Evolutionary conservation across 306 rosid species (phyloP), one percentile per base, ranked within the genome.

Genomic region (Erythrophleum fordii): DNA sequence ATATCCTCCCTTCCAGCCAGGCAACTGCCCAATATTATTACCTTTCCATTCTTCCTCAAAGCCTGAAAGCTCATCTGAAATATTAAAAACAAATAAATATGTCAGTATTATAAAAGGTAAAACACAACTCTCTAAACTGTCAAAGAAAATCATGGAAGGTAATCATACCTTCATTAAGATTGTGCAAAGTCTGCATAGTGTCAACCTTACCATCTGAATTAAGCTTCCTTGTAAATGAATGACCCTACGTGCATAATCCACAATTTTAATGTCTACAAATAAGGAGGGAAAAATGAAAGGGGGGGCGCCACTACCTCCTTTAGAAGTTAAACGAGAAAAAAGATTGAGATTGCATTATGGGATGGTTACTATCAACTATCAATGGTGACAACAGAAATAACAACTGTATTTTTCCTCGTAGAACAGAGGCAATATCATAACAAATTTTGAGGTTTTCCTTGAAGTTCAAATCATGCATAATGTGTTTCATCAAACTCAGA

Each of bases 31-130:
- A 64, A 70, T 76, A 69, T 73, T 82, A 51, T 90, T 93, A 74
- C 80, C 86, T 65, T 86, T 85, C 99, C 99, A 95, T 14, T 91
- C 80, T 73, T 82, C 89, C 82, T 93, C 99, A 60, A 95, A 95
- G 52, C 90, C 85, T 69, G 84, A 72, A 77, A 95, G 93, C 77
- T 93, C 98, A 53, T 88, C 99, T 92, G 88, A 41, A 49, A 28
- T 26, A 61, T 72, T 6, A 59, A 48, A 70, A 56, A 13, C n/a
- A 34, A 68, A 44, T 5, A 48, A 34, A 12, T 55, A 8, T 18
- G 52, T 73, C 51, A 68, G 4, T 23, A 46, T 31, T 14, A 1
- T 28, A 29, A 29, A 29, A 10, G 13, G 25, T 8, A 20, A 65
- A 65, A 26, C 0, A 28, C 12, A 13, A 39, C 39, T 46, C 35